These are phyloP conservation scores for Tetrastigma voinierianum DNA, from an alignment of 164 flowering plant genomes.

Conservation along the genomic window DNA sequence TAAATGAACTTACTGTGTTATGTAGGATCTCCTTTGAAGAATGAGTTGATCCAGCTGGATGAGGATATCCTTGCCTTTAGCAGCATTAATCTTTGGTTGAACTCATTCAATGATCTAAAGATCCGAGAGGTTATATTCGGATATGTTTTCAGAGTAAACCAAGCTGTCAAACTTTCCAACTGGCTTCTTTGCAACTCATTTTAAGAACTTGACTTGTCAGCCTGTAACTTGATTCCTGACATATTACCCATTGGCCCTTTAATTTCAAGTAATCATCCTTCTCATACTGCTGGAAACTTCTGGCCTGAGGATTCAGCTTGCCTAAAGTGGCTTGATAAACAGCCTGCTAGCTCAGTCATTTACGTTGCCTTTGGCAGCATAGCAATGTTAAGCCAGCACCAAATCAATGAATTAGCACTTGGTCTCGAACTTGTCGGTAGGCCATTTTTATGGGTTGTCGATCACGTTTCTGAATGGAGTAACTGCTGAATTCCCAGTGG, in stretches of 20 bases:
- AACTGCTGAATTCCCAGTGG: conserved; percentile 13
- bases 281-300: conserved; percentile 11
- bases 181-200: not conserved
- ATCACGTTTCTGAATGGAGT: conserved; percentile 7
- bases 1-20: not conserved
- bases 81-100: not conserved
- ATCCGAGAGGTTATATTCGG: not conserved
- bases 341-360: conserved; percentile 25
- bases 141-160: not conserved
- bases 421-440: conserved; percentile 22
- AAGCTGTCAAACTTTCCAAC: not conserved
- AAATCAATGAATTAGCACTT: conserved; percentile 34
- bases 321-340: conserved; percentile 31
- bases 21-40: conserved; percentile 17
- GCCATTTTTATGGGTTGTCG: conserved; percentile 46
- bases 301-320: conserved; percentile 30
- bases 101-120: not conserved
- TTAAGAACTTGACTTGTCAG: conserved; percentile 4
- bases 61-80: conserved; percentile 19
- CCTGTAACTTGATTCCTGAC: not conserved
- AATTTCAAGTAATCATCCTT: not conserved
- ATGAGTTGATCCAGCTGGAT: conserved; percentile 23
- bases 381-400: conserved; percentile 16
- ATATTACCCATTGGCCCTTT: not conserved
- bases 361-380: conserved; percentile 44